Evolutionary conservation across 768 basidiomycete species (phyloP).

Genomic region (Tricholoma bakamatsutake): DNA sequence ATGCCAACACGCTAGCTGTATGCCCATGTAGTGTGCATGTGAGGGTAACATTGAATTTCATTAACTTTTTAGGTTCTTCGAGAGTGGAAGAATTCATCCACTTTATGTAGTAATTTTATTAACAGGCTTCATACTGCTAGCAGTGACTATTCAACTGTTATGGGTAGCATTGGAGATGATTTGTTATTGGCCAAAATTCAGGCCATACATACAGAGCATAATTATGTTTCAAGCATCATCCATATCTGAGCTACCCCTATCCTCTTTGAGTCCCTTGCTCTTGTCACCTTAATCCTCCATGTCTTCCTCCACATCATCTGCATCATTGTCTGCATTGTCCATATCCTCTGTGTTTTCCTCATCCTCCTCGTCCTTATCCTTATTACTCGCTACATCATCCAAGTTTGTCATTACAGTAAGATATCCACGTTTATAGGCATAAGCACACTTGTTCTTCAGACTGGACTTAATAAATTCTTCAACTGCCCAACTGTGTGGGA

Average conservation of each 20-base stretch:
- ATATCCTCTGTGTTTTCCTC: not conserved
- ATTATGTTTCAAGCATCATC: not conserved
- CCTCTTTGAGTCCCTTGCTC: not conserved
- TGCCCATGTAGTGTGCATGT: no score
- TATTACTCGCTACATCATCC: not conserved
- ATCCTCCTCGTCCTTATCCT: not conserved
- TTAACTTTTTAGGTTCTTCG: no score
- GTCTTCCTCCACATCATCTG: not conserved
- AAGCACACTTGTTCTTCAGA: not conserved
- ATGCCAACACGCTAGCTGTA: no score
- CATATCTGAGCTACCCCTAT: not conserved
- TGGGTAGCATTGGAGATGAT: not conserved
- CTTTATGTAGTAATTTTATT: no score
- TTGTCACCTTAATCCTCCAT: not conserved
- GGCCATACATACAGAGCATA: not conserved
- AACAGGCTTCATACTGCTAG: no score
- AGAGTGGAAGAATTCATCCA: no score
- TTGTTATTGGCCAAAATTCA: not conserved
- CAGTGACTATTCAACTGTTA: not conserved
- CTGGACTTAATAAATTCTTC: slow-evolving; percentile 1
- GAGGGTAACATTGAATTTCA: no score
- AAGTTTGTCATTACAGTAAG: not conserved
- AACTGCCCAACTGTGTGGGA: not conserved
- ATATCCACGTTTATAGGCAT: not conserved
- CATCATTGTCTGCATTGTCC: not conserved